Conservation (phyloP, 208 protist genomes). For the Leishmania lainsoni region DNA sequence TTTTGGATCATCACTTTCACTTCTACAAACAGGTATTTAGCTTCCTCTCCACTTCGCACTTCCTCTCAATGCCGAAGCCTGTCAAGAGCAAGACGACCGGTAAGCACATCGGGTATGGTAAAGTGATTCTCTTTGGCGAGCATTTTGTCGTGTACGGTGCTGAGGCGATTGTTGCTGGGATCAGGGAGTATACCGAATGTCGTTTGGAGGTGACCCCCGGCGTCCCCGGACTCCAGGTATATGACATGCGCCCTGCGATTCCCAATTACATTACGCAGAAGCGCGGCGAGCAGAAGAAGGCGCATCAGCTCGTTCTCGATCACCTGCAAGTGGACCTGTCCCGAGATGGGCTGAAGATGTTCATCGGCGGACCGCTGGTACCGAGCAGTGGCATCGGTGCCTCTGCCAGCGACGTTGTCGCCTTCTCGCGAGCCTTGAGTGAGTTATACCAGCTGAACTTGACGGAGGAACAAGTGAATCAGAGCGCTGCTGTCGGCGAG, state of each 20-base stretch:
- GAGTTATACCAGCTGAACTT: constrained; percentile 69
- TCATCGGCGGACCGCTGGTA: constrained; percentile 67
- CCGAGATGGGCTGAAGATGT: constrained; percentile 62
- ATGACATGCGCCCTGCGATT: constrained; percentile 78
- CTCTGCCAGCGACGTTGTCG: constrained; percentile 78
- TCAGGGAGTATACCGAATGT: constrained; percentile 84
- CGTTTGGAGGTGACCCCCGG: constrained; percentile 39
- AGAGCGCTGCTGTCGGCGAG: constrained; percentile 73
- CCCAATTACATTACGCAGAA: constrained; percentile 79
- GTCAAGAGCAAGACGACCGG: constrained; percentile 44
- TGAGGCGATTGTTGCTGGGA: constrained; percentile 77
- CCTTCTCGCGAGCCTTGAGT: constrained; percentile 75
- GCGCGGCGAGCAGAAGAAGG: constrained; percentile 76
- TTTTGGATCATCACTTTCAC: background rate
- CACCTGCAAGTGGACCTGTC: constrained; percentile 75
- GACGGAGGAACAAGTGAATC: constrained; percentile 66
- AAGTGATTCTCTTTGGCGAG: constrained; percentile 94
- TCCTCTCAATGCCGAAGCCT: constrained; percentile 28
- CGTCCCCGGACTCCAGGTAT: constrained; percentile 54
- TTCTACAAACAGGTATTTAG: background rate
- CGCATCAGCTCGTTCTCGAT: constrained; percentile 69
- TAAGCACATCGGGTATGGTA: constrained; percentile 81
- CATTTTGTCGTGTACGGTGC: constrained; percentile 92
- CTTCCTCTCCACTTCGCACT: constrained; percentile 1
- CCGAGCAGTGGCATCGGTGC: constrained; percentile 85